Percentiles rank a stretch among this genome's conserved stretches.
Evolutionary conservation across 2,329 filamentous ascomycete species (phyloP).

Genomic region (Apiospora koreana): DNA sequence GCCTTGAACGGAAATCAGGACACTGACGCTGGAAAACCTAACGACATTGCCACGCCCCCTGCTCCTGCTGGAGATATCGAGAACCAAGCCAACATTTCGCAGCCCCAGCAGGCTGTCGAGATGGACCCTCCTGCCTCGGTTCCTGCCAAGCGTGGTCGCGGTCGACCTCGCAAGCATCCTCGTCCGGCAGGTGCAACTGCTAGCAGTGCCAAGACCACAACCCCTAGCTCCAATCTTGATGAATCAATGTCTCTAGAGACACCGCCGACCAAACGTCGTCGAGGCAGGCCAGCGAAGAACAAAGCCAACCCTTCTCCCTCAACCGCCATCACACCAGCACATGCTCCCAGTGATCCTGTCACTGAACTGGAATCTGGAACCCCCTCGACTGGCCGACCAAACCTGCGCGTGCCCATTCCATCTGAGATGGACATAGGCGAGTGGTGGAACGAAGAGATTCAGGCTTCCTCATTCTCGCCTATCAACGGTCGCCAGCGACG

Average conservation of each 20-base stretch:
- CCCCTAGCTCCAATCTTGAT: not conserved
- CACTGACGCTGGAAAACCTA: not conserved
- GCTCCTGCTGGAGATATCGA: not conserved
- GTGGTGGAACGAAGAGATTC: too few relatives aligned
- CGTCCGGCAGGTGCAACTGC: too few relatives aligned
- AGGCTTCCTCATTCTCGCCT: not conserved
- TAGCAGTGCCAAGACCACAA: not conserved
- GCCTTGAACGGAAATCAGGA: not conserved
- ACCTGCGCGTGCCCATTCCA: not conserved
- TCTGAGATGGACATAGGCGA: not conserved
- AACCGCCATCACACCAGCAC: not conserved
- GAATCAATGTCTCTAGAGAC: not conserved
- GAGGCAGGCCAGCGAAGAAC: not conserved
- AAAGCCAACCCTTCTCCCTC: not conserved
- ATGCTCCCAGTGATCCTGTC: too few relatives aligned
- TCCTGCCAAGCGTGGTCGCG: conserved; percentile 1
- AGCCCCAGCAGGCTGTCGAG: not conserved
- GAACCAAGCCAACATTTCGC: conserved; percentile 5
- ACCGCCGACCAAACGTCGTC: not conserved
- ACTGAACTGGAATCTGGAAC: not conserved
- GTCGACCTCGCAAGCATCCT: not conserved
- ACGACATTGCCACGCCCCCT: not conserved
- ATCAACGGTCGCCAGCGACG: not conserved
- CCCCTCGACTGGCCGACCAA: not conserved
- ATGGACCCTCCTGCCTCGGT: not conserved